Percentiles rank a stretch among this genome's conserved stretches.
Conservation (phyloP, 768 basidiomycete genomes). For the Peribolospora baueri region DNA sequence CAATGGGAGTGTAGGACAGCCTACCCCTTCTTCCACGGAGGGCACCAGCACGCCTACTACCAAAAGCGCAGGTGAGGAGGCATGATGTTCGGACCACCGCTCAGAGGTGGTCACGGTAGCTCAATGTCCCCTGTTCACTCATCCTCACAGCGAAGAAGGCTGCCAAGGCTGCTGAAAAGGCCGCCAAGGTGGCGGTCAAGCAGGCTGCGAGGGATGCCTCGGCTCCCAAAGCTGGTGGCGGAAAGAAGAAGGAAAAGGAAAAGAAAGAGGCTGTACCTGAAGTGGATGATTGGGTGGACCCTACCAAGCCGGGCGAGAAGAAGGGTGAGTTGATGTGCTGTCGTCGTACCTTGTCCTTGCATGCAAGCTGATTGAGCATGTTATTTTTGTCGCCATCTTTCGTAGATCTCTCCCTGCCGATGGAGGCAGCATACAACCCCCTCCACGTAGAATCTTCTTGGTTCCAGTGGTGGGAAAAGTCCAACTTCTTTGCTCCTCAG, state of each 20-base stretch:
- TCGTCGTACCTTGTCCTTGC: not conserved
- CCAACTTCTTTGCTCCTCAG: slow-evolving; percentile 73
- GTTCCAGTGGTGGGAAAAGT: slow-evolving; percentile 91
- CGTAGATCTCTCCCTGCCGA: slow-evolving; percentile 57
- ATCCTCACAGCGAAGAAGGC: slow-evolving; percentile 12
- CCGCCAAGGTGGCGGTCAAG: slow-evolving; percentile 11
- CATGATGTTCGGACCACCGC: not conserved
- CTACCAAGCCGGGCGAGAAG: slow-evolving; percentile 72
- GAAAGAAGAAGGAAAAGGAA: slow-evolving; percentile 10
- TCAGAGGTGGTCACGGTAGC: not conserved
- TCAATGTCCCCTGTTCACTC: not conserved
- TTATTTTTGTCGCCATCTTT: not conserved
- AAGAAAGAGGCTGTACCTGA: slow-evolving; percentile 3
- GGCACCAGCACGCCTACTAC: not conserved
- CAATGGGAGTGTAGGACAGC: too few species aligned
- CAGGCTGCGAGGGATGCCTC: slow-evolving; percentile 1
- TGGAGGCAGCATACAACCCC: slow-evolving; percentile 86
- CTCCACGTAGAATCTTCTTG: slow-evolving; percentile 81
- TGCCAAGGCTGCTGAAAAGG: slow-evolving; percentile 11
- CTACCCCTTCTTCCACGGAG: too few species aligned
- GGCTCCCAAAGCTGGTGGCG: not conserved
- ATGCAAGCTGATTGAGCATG: too few species aligned
- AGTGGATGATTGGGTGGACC: slow-evolving; percentile 54
- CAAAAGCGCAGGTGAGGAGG: not conserved
- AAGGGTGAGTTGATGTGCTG: slow-evolving; percentile 36